Percentiles rank a stretch among this genome's conserved stretches.
These are phyloP conservation scores for Aureobasidium subglaciale DNA, from an alignment of 2,329 filamentous ascomycete genomes.

Conservation along the genomic window DNA sequence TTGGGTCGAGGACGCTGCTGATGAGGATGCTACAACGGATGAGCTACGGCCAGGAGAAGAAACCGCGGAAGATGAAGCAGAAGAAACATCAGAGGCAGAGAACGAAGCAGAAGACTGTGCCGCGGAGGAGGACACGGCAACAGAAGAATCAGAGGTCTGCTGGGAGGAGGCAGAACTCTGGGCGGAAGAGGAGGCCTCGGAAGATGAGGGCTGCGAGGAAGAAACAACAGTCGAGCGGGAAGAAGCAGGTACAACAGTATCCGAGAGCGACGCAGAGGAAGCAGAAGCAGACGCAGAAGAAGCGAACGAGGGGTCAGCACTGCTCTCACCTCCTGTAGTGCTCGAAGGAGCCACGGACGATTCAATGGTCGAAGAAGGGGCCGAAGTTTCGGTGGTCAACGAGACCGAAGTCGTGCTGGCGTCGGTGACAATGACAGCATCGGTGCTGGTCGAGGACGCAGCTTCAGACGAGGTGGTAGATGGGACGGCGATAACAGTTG, in stretches of 20 bases:
- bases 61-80: slow-evolving; percentile 14
- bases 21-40: slow-evolving; percentile 6
- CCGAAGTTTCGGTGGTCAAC: slow-evolving; percentile 20
- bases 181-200: slow-evolving; percentile 17
- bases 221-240: slow-evolving; percentile 1
- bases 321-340: slow-evolving; percentile 20
- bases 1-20: background rate
- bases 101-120: slow-evolving; percentile 1
- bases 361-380: slow-evolving; percentile 13
- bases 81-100: slow-evolving; percentile 13
- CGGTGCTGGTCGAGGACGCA: slow-evolving; percentile 20
- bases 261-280: slow-evolving; percentile 12
- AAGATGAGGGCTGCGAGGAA: background rate
- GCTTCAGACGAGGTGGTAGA: slow-evolving; percentile 7
- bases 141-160: slow-evolving; percentile 2
- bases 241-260: slow-evolving; percentile 12
- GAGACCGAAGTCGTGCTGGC: slow-evolving; percentile 22
- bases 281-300: slow-evolving; percentile 18
- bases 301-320: slow-evolving; percentile 17
- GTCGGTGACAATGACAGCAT: slow-evolving; percentile 22
- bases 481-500: slow-evolving; percentile 19
- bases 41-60: slow-evolving; percentile 15
- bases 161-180: slow-evolving; percentile 16
- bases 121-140: slow-evolving; percentile 12
- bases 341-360: slow-evolving; percentile 17